Base-by-base conservation (phyloP, 306 rosid species). In the Dalbergia cochinchinensis region DNA sequence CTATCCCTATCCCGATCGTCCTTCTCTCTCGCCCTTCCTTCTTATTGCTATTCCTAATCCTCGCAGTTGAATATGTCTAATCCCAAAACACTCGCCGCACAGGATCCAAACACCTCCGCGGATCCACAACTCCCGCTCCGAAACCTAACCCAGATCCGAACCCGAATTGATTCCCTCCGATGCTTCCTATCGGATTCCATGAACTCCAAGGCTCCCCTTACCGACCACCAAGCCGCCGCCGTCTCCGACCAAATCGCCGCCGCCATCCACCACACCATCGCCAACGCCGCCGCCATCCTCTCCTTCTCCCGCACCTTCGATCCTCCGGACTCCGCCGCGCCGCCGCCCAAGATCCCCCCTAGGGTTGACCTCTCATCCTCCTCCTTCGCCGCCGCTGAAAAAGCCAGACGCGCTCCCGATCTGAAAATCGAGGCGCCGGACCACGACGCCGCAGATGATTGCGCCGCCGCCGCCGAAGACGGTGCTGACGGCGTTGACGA, bases 241-340 rank as follows among this genome's bases (percentile, higher is more conserved):
- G 93, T 90, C 45, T 94, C 97, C n/a, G 72, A 87, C 67, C 91
- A 86, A 41, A 92, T 91, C 87, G 67, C 65, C 78, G 54, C 94
- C 34, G 86, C 92, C 54, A 82, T 94, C 78, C 85, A 88, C 69
- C 83, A 89, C 20, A 75, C 77, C 71, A 73, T 88, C 16, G 84
- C 79, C 84, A 86, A 86, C 88, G 97, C 86, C 42, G 69, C 94
- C 59, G 89, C 97, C 47, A 84, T 92, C 2, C 54, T 92, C 13
- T 79, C 93, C 20, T 78, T 44, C 78, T 64, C 80, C 2, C 89
- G 71, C 35, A 10, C 16, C 39, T n/a, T 44, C 11, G 20, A 54
- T 18, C n/a, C 72, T 9, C 78, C 44, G 81, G 58, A 62, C 15
- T 9, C 37, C 59, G 0, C 66, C 73, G 5, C 67, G 57, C 57